Percentiles rank a stretch among this genome's conserved stretches.
phyloP scores from a whole-genome alignment of 2,329 filamentous ascomycete species.

The Metarhizium robertsii region DNA sequence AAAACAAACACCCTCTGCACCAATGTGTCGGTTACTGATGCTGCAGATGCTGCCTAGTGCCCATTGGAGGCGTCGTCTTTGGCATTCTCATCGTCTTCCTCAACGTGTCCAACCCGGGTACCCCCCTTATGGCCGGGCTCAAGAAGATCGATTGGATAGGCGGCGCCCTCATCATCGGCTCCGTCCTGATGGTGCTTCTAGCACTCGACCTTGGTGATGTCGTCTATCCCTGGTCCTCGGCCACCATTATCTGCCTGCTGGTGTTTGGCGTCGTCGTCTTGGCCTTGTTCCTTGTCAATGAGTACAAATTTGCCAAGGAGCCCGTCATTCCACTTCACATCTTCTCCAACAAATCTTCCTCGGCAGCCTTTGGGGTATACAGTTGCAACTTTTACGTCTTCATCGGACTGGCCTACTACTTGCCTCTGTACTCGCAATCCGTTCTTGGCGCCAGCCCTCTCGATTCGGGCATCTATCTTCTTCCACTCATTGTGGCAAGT shows the following conservation, averaged over 20 bases:
- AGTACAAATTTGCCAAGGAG: constrained; percentile 53
- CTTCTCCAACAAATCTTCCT: constrained; percentile 43
- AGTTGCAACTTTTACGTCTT: constrained; percentile 47
- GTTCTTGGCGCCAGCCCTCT: constrained; percentile 53
- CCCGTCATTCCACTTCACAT: constrained; percentile 61
- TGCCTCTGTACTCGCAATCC: constrained; percentile 66
- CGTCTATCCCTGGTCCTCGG: constrained; percentile 50
- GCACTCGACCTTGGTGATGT: constrained; percentile 50
- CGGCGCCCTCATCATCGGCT: constrained; percentile 45
- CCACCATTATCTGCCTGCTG: constrained; percentile 52
- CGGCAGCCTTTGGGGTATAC: constrained; percentile 41
- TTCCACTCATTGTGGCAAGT: constrained; percentile 45
- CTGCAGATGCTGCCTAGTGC: neutral
- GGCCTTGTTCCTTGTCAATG: constrained; percentile 46
- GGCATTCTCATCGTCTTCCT: constrained; percentile 52
- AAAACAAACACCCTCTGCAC: too few relatives aligned
- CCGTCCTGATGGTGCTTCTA: constrained; percentile 54
- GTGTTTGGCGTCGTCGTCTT: constrained; percentile 46
- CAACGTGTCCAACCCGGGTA: constrained; percentile 57
- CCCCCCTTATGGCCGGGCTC: constrained; percentile 51
- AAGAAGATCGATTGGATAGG: constrained; percentile 54
- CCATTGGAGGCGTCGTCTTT: neutral
- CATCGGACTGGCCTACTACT: constrained; percentile 58
- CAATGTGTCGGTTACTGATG: too few relatives aligned
- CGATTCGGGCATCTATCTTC: constrained; percentile 44